Percentiles rank a stretch among this genome's conserved stretches.
Evolutionary conservation across 2,329 filamentous ascomycete species (phyloP).

Genomic region (Sarocladium kiliense): DNA sequence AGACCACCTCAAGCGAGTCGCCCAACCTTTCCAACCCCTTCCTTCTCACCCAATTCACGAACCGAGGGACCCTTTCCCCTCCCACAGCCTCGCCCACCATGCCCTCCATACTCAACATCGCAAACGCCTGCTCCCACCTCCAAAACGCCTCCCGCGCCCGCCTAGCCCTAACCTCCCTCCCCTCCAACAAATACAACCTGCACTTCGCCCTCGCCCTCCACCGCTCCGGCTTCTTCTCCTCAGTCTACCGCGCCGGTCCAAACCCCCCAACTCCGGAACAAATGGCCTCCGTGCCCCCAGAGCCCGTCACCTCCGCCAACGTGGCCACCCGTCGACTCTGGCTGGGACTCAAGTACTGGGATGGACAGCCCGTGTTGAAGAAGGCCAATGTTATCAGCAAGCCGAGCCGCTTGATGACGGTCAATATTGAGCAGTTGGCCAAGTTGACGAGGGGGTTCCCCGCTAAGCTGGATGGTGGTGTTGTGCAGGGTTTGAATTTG

Average conservation of each 20-base stretch:
- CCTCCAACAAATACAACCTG: constrained; percentile 76
- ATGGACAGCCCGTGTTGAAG: constrained; percentile 71
- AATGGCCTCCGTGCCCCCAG: constrained; percentile 41
- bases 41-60: background rate
- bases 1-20: constrained; percentile 8
- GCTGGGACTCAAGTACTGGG: constrained; percentile 88
- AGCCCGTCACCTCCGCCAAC: constrained; percentile 62
- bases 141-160: constrained; percentile 84
- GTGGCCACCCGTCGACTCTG: constrained; percentile 72
- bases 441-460: constrained; percentile 64
- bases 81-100: constrained; percentile 19
- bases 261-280: constrained; percentile 44
- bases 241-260: constrained; percentile 67
- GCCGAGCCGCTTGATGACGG: constrained; percentile 66
- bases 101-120: constrained; percentile 60
- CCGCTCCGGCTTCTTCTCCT: constrained; percentile 74
- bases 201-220: constrained; percentile 71
- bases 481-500: constrained; percentile 67
- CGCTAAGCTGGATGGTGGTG: constrained; percentile 52
- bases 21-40: background rate
- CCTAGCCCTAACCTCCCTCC: constrained; percentile 77
- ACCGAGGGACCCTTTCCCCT: background rate
- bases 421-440: constrained; percentile 57
- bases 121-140: constrained; percentile 82
- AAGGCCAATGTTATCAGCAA: constrained; percentile 64